Percentiles rank a stretch among this genome's conserved stretches.
phyloP scores from a whole-genome alignment of 2,329 filamentous ascomycete genomes.

The Scedosporium aurantiacum region DNA sequence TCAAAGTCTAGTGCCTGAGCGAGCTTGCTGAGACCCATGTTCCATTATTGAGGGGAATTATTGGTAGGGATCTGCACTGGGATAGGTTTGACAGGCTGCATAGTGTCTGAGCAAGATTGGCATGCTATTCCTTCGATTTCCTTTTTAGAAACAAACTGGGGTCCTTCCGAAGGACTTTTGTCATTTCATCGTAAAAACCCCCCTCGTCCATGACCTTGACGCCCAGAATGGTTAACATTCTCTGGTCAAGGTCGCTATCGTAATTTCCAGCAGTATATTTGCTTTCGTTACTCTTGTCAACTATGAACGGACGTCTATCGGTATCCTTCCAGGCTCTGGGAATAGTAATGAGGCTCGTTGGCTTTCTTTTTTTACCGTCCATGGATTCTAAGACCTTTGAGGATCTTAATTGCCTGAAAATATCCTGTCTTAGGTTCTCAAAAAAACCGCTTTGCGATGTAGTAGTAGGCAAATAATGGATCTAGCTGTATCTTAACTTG shows the following conservation, averaged over 20 bases:
- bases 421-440: neutral
- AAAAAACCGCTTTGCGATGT: slow-evolving; percentile 3
- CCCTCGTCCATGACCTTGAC: neutral
- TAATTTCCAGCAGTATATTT: neutral
- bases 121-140: slow-evolving; percentile 6
- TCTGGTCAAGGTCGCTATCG: neutral
- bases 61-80: neutral
- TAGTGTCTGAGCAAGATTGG: neutral
- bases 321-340: neutral
- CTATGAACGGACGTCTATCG: neutral
- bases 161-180: neutral
- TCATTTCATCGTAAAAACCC: neutral
- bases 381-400: neutral
- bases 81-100: neutral
- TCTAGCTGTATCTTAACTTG: slow-evolving; percentile 10
- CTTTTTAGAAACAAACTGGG: neutral
- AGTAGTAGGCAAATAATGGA: neutral
- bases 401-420: neutral
- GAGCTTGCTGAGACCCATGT: slow-evolving; percentile 2
- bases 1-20: neutral
- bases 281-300: neutral
- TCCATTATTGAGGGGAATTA: slow-evolving; percentile 7
- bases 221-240: neutral
- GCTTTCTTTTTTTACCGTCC: neutral
- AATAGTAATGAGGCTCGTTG: neutral